Conservation (phyloP, 148 eudicot species). For the Chenopodium berlandieri region DNA sequence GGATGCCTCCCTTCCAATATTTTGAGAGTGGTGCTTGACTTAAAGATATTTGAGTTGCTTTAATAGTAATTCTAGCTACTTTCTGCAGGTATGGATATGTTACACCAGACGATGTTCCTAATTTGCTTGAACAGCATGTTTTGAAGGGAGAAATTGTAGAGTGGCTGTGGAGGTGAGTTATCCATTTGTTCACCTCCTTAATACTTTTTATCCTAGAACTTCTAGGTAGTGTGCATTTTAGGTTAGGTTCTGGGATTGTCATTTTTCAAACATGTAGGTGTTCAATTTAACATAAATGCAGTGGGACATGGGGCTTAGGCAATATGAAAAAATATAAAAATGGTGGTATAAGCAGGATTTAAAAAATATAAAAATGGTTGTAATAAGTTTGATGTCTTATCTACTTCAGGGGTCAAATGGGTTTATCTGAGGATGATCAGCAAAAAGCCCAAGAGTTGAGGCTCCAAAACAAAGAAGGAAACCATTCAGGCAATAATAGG, state of each 20-base stretch:
- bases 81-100: constrained; percentile 93
- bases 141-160: constrained; percentile 87
- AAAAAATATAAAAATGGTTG: neutral
- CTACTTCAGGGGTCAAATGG: constrained; percentile 88
- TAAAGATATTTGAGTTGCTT: neutral
- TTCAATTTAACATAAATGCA: neutral
- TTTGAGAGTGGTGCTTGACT: neutral
- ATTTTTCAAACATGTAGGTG: too few relatives aligned
- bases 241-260: neutral
- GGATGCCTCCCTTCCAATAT: constrained; percentile 9
- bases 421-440: constrained; percentile 88
- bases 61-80: constrained; percentile 2
- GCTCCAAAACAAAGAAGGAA: constrained; percentile 42
- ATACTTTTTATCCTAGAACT: neutral
- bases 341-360: too few relatives aligned
- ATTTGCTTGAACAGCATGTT: constrained; percentile 80
- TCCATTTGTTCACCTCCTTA: neutral
- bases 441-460: constrained; percentile 64
- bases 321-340: neutral
- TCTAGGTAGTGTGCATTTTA: neutral
- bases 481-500: constrained; percentile 28
- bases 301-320: neutral
- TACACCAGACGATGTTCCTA: constrained; percentile 81
- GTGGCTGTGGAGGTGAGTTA: constrained; percentile 77
- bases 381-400: neutral